These are phyloP conservation scores for Penicillium fuscoglaucum DNA, from an alignment of 2,329 filamentous ascomycete genomes.

Conservation along the genomic window DNA sequence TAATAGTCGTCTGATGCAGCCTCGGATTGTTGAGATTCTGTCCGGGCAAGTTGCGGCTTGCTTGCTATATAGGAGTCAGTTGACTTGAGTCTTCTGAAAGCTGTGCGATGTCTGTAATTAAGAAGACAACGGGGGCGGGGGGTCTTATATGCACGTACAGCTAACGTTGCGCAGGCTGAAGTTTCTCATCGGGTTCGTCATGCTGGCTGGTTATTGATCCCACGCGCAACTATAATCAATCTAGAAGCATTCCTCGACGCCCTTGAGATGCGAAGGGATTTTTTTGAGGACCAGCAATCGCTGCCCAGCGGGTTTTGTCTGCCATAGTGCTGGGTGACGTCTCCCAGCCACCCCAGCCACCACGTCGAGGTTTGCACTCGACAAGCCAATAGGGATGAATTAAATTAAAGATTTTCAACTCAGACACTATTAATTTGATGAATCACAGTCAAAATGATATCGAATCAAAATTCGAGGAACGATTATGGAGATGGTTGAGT, in stretches of 20 bases:
- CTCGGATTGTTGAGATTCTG: conserved; percentile 48
- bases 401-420: conserved; percentile 18
- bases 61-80: conserved; percentile 37
- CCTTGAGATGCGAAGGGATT: conserved; percentile 16
- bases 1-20: conserved; percentile 53
- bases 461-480: conserved; percentile 12
- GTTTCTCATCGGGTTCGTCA: conserved; percentile 22
- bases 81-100: conserved; percentile 2
- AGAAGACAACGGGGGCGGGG: conserved; percentile 7
- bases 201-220: conserved; percentile 20
- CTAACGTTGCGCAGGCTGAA: conserved; percentile 28
- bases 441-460: conserved; percentile 1
- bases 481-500: conserved; percentile 10
- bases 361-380: conserved; percentile 8
- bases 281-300: conserved; percentile 10
- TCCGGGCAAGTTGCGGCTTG: conserved; percentile 46
- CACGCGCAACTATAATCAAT: conserved; percentile 19
- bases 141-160: conserved; percentile 20
- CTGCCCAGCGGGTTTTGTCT: conserved; percentile 24
- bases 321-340: conserved; percentile 17
- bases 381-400: conserved; percentile 22
- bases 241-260: conserved; percentile 25
- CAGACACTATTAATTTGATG: conserved; percentile 16
- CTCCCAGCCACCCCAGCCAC: conserved; percentile 32
- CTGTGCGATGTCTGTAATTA: neutral